Evolutionary conservation across 1,284 basidiomycete species (phyloP).

Genomic region (Ustilago curta): DNA sequence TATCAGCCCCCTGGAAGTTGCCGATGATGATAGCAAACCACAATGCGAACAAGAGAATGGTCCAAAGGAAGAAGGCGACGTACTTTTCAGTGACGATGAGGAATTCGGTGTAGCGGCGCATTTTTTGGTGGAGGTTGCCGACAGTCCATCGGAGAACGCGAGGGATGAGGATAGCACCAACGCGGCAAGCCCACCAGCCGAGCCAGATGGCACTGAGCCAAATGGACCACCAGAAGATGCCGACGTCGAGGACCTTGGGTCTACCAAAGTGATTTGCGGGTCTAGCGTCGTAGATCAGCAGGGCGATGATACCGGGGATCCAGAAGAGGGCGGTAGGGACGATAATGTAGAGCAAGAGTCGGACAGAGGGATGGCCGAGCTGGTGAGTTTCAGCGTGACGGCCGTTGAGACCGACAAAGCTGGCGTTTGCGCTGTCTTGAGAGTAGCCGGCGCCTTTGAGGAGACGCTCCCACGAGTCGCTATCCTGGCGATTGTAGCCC

Average conservation of each 20-base stretch:
- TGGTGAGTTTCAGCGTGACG: constrained; percentile 10
- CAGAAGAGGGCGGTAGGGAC: constrained; percentile 57
- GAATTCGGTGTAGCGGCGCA: constrained; percentile 76
- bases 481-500: constrained; percentile 36
- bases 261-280: constrained; percentile 72
- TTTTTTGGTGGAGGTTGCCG: constrained; percentile 67
- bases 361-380: constrained; percentile 32
- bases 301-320: constrained; percentile 76
- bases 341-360: constrained; percentile 44
- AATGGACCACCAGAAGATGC: constrained; percentile 85
- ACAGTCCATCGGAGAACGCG: constrained; percentile 30
- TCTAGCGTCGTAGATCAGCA: constrained; percentile 74
- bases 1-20: constrained; percentile 60
- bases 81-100: constrained; percentile 71
- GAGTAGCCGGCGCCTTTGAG: constrained; percentile 52
- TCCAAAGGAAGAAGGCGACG: constrained; percentile 79
- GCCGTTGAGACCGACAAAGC: constrained; percentile 50
- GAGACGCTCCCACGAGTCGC: constrained; percentile 51
- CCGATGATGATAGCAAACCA: constrained; percentile 63
- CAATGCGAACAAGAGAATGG: constrained; percentile 74
- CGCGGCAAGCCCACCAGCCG: constrained; percentile 86
- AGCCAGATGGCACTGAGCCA: constrained; percentile 84
- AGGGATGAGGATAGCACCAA: constrained; percentile 73
- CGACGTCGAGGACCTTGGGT: constrained; percentile 73
- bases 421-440: constrained; percentile 35